phyloP scores from a whole-genome alignment of 169 alveolate species.

The Plasmodium ovale region DNA sequence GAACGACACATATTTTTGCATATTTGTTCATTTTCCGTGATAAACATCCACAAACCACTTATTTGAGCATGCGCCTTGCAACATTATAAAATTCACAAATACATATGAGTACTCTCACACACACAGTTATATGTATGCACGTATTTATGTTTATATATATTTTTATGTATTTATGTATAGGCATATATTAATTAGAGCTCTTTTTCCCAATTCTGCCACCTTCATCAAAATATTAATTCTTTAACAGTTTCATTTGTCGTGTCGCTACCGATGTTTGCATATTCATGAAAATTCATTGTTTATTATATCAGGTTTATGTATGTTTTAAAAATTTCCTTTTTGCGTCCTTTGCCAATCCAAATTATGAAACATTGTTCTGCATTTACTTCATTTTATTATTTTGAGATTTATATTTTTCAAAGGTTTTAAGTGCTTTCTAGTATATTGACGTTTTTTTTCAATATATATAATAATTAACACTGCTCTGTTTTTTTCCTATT shows the following conservation, averaged over 20 bases:
- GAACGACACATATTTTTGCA: conserved; percentile 41
- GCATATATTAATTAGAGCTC: neutral
- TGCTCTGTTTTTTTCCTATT: conserved; percentile 20
- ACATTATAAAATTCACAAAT: conserved; percentile 17
- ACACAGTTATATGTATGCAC: neutral
- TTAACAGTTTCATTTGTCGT: conserved; percentile 62
- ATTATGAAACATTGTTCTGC: neutral
- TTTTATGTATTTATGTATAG: neutral
- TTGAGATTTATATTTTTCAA: conserved; percentile 41
- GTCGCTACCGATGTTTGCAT: conserved; percentile 64
- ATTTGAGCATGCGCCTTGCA: conserved; percentile 24
- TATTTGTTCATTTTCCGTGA: conserved; percentile 70
- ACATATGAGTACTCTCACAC: neutral
- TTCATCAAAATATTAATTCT: conserved; percentile 26
- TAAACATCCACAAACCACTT: conserved; percentile 3
- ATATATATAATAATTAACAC: conserved; percentile 25
- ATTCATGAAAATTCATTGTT: conserved; percentile 14
- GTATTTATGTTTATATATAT: neutral
- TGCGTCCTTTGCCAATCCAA: conserved; percentile 20
- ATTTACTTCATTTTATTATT: conserved; percentile 12
- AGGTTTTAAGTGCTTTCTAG: conserved; percentile 39
- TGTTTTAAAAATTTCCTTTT: neutral
- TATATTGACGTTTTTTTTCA: conserved; percentile 35
- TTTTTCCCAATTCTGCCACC: neutral
- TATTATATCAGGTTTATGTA: conserved; percentile 16